Evolutionary conservation across 164 flowering plant species (phyloP), one percentile per base, ranked within the genome.

Genomic region (Magnolia kwangsiensis): DNA sequence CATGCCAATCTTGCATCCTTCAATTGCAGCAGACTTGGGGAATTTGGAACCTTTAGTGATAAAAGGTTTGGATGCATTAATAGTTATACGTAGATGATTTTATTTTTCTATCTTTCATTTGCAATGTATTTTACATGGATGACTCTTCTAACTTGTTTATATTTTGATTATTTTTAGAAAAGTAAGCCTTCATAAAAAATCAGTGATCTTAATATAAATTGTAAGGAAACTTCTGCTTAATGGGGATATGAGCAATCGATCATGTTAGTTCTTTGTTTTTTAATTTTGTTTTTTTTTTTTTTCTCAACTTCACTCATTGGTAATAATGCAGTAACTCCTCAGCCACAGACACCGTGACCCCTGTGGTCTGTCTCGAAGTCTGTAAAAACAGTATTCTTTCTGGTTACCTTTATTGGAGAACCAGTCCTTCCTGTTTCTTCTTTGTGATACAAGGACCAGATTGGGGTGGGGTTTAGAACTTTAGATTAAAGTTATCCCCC

Each of bases 311-410:
- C 31, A 69, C 63, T 80, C 8, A 75, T 51, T 75, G 71, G 67
- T 75, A n/a, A 8, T 49, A n/a, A 18, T 81, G 79, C 88, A 93
- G 97, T 85, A 74, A 80, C 72, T 80, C 50, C 92, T 45, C 79
- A 70, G 49, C 71, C 73, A 50, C 87, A 86, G 64, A 71, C 90
- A 31, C 81, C 80, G 69, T 73, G 97, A 67, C 86, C 93, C 69
- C 74, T 75, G 72, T 94, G 99, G 99, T 96, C 94, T 85, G 76
- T 89, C 66, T 84, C 97, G 45, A 93, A 88, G 74, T 91, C 96
- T 59, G 67, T 85, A 59, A 93, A 91, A 79, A 95, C 90, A 92
- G 98, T 90, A 81, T 20, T 20, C 69, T n/a, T 51, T 67, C 4
- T 51, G 61, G n/a, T 9, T 21, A 9, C 19, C 69, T 21, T 21